A percentile compares a stretch with the other conserved stretches of the same genome.
Evolutionary conservation across 2,329 filamentous ascomycete species (phyloP).

Genomic region (Penicillium sp.): DNA sequence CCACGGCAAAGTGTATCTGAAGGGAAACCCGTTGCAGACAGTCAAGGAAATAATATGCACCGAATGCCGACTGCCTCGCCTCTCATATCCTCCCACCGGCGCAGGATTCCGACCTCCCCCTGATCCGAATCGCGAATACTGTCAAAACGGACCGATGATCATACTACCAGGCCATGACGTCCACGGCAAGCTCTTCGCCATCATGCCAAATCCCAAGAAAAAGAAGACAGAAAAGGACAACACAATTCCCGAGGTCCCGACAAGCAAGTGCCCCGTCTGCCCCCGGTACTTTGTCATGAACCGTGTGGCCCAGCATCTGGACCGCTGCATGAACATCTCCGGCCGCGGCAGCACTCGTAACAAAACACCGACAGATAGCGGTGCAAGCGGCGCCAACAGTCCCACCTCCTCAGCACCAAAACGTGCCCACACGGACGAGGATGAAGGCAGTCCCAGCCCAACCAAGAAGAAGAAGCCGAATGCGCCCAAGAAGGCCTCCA

Average conservation of each 20-base stretch:
- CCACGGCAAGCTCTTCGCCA: conserved; percentile 53
- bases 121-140: conserved; percentile 56
- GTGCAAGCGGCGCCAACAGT: conserved; percentile 42
- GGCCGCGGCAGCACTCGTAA: conserved; percentile 50
- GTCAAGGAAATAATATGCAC: conserved; percentile 61
- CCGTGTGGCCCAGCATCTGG: conserved; percentile 60
- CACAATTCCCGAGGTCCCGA: conserved; percentile 35
- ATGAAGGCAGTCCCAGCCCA: conserved; percentile 43
- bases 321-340: conserved; percentile 60
- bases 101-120: conserved; percentile 49
- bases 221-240: conserved; percentile 33
- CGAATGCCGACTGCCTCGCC: conserved; percentile 59
- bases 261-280: conserved; percentile 57
- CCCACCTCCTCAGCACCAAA: conserved; percentile 36
- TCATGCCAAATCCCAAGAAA: conserved; percentile 50
- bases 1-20: conserved; percentile 53
- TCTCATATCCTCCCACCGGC: conserved; percentile 58
- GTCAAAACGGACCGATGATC: conserved; percentile 59
- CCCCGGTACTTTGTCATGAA: conserved; percentile 62
- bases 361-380: conserved; percentile 46
- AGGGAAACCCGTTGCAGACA: conserved; percentile 59
- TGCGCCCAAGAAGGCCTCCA: conserved; percentile 36
- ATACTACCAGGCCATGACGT: conserved; percentile 60
- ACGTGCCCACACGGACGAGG: conserved; percentile 41
- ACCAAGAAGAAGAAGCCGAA: conserved; percentile 53